A percentile compares a stretch with the other conserved stretches of the same genome.
These are phyloP conservation scores for Boletus tomentosulus DNA, from an alignment of 768 basidiomycete species.

Conservation along the genomic window DNA sequence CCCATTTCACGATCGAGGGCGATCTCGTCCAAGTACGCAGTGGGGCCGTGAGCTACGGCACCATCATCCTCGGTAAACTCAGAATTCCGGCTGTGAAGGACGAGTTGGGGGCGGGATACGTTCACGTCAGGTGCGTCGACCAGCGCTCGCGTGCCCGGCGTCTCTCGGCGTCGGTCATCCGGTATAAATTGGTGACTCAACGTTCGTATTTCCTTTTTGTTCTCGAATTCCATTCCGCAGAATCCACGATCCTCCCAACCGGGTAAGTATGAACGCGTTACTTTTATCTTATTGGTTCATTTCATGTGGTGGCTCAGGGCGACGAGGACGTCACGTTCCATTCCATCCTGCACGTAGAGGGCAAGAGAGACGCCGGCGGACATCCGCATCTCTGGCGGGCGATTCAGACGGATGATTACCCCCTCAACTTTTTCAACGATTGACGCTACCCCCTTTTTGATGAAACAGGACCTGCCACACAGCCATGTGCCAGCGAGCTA, in stretches of 20 bases:
- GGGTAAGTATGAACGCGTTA: slow-evolving; percentile 36
- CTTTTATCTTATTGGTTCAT: not conserved
- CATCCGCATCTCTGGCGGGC: slow-evolving; percentile 59
- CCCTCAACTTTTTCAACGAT: slow-evolving; percentile 39
- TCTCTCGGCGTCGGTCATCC: not conserved
- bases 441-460: slow-evolving; percentile 6
- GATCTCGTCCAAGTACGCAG: slow-evolving; percentile 48
- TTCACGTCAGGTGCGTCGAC: slow-evolving; percentile 58
- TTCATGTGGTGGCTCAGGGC: slow-evolving; percentile 41
- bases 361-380: slow-evolving; percentile 41
- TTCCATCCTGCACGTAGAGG: slow-evolving; percentile 63
- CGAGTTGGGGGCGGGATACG: slow-evolving; percentile 54
- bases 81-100: slow-evolving; percentile 64
- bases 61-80: slow-evolving; percentile 73
- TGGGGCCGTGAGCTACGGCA: slow-evolving; percentile 61
- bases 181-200: slow-evolving; percentile 10
- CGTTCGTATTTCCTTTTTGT: slow-evolving; percentile 3
- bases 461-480: slow-evolving; percentile 19
- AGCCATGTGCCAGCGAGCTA: slow-evolving; percentile 7
- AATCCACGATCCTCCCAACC: slow-evolving; percentile 73
- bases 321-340: slow-evolving; percentile 65
- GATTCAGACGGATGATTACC: slow-evolving; percentile 54
- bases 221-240: slow-evolving; percentile 32
- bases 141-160: no score
- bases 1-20: slow-evolving; percentile 44